Base-by-base conservation (phyloP, 140 eudicot species). In the Oenanthe javanica region DNA sequence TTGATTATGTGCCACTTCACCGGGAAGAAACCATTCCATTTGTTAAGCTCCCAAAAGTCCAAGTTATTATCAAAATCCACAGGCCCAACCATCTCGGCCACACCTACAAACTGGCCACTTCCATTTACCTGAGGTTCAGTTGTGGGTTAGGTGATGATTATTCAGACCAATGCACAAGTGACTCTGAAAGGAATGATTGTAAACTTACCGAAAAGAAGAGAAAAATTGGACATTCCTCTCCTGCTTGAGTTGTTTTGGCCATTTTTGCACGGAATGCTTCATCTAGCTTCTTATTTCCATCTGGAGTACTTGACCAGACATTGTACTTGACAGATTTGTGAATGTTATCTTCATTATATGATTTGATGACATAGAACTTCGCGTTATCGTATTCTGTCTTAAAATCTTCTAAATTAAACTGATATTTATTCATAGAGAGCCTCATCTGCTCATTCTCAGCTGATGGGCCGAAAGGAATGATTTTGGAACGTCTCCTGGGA, bases 231-330 rank as follows among this genome's bases (percentile, higher is more conserved):
- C 95, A 94, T 75, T 80, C 88, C 10, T 47, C 38, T 64, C 94
- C 93, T 5, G 83, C 71, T 82, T 81, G 89, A 10, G 79, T 84
- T 9, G 88, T 48, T 83, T 83, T 89, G 31, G 84, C 88, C 48
- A 85, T 88, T 2, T 93, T 89, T 23, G 84, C 96, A 54, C 57
- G 90, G 61, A 82, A 94, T 23, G 95, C 95, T 80, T 83, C 84
- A 57, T 92, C 96, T 5, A 94, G 80, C 74, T 92, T 94, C 85
- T 86, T 94, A 67, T 94, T 94, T 18, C 99, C 99, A 72, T 88
- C 89, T 0, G 93, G 92, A 11, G 98, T 94, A 80, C 98, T 94
- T 2, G 98, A 92, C 98, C 98, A 94, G 82, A 94, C 98, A 79
- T 90, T 86, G 82, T 92, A 94, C 75, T 94, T 94, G 27, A 94